Evolutionary conservation across 1,139 yeast genomes (phyloP).

Genomic region (Geotrichum cucujoidarum): DNA sequence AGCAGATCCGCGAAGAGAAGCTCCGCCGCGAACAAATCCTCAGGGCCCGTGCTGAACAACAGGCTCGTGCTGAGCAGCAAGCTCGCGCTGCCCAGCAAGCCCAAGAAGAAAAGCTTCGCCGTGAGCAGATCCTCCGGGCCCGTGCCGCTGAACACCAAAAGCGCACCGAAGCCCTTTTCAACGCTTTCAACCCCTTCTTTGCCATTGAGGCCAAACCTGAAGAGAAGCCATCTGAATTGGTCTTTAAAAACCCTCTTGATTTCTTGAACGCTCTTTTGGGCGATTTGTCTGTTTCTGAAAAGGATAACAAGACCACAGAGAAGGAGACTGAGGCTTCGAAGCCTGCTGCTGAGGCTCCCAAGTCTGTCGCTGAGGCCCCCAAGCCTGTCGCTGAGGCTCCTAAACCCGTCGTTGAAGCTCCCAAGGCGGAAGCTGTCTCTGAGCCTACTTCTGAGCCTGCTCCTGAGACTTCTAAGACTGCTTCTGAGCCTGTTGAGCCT

Average conservation of each 20-base stretch:
- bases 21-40: background rate
- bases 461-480: background rate
- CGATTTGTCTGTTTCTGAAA: background rate
- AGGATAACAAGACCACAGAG: background rate
- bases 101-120: background rate
- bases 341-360: background rate
- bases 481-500: background rate
- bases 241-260: background rate
- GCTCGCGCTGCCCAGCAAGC: no score
- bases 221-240: background rate
- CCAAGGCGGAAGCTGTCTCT: no score
- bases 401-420: no score
- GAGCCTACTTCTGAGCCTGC: background rate
- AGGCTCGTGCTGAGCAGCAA: no score
- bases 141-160: background rate
- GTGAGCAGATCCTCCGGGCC: background rate
- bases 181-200: background rate
- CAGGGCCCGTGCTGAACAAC: background rate
- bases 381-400: background rate
- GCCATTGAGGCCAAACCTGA: background rate
- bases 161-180: background rate
- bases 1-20: background rate
- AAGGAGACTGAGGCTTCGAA: background rate
- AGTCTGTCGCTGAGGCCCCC: background rate
- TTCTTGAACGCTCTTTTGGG: background rate